Base-by-base conservation (phyloP, 345 rosid species). In the Eucalyptus urophylla region DNA sequence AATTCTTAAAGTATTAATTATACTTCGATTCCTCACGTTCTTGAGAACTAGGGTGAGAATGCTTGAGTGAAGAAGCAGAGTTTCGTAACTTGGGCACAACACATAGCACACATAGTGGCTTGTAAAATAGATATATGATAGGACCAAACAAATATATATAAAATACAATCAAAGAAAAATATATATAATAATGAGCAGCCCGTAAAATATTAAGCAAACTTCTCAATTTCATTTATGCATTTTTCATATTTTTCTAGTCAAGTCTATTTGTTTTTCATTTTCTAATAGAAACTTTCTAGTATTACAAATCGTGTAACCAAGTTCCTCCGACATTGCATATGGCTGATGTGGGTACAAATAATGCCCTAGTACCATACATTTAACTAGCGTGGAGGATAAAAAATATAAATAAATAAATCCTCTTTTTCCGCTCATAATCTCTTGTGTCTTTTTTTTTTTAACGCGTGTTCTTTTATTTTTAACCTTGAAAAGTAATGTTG, bases 91-190 rank as follows among this genome's bases (percentile, higher is more conserved):
- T 53, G 2, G 0, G 0, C 25, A 21, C 25, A 53, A 53, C 25
- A 21, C 5, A 53, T 8, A 3, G 2, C 0, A 53, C 24, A 53
- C 5, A 8, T 0, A 19, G 2, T 53, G 24, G 3, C 24, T 53
- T 19, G 5, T 19, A 1, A 53, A 53, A 53, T 53, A 19, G 1
- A 53, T 19, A 53, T 53, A 53, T 53, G 24, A 53, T 21, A 0
- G 24, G 5, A 53, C 24, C 10, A 19, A 53, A 53, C 1, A 53
- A 6, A 51, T 16, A 51, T 49, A 47, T 47, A 47, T 47, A 47
- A 6, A 11, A 60, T 13, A 62, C 6, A 62, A 62, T 62, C 33
- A 62, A 29, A 62, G 33, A 0, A 62, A 29, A 29, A 6, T 29
- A 12, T 62, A 29, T 6, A 65, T n/a, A 65, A 29, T 14, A n/a